phyloP scores from a whole-genome alignment of 2,329 filamentous ascomycete species.

The Exutisphaerella laricina region DNA sequence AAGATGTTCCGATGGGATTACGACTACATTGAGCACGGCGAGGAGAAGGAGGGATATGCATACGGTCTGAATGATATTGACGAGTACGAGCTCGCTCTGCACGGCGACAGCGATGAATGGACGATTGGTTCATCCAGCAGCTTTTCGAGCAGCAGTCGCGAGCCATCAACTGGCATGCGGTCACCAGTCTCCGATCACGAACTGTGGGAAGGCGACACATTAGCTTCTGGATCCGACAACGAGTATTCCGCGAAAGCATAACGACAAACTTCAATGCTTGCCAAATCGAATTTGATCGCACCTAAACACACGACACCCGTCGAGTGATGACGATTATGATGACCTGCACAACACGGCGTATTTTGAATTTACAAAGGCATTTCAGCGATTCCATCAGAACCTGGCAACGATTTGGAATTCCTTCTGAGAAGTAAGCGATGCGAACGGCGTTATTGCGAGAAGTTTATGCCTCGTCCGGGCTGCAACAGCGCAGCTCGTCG shows the following conservation, averaged over 20 bases:
- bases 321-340: constrained; percentile 20
- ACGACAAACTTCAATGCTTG: constrained; percentile 3
- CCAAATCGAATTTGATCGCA: constrained; percentile 5
- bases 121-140: constrained; percentile 78
- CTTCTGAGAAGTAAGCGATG: constrained; percentile 6
- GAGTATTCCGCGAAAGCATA: constrained; percentile 27
- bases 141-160: constrained; percentile 60
- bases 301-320: constrained; percentile 11
- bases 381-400: constrained; percentile 14
- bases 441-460: constrained; percentile 2
- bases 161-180: constrained; percentile 46
- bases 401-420: constrained; percentile 11
- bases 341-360: constrained; percentile 20
- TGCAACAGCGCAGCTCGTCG: constrained; percentile 1
- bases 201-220: constrained; percentile 53
- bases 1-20: constrained; percentile 93
- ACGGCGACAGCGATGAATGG: constrained; percentile 76
- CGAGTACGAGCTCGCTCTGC: constrained; percentile 46
- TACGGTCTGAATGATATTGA: constrained; percentile 52
- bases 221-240: constrained; percentile 35
- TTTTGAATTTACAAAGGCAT: constrained; percentile 13
- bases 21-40: constrained; percentile 83
- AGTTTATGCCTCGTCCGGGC: background rate
- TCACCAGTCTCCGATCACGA: constrained; percentile 53
- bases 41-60: constrained; percentile 47